These are phyloP conservation scores for Cantharellus anzutake DNA, from an alignment of 768 basidiomycete genomes.

Conservation along the genomic window DNA sequence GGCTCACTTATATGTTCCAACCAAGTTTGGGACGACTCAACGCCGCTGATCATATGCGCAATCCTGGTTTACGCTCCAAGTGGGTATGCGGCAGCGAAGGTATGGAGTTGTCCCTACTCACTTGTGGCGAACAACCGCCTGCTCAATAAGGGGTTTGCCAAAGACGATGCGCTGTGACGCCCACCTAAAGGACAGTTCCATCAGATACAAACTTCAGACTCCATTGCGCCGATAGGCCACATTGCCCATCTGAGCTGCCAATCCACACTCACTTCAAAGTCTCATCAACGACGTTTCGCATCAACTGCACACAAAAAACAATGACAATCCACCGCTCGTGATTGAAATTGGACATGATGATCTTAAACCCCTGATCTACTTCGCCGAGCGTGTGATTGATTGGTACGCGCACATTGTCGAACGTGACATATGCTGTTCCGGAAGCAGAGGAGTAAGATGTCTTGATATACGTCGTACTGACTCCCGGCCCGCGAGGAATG, in stretches of 20 bases:
- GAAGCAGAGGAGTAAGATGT: slow-evolving; percentile 84
- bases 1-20: slow-evolving; percentile 45
- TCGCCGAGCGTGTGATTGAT: slow-evolving; percentile 64
- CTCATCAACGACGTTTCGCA: slow-evolving; percentile 76
- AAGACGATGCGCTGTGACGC: slow-evolving; percentile 76
- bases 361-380: slow-evolving; percentile 62
- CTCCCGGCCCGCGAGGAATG: slow-evolving; percentile 46
- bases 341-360: slow-evolving; percentile 70
- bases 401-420: slow-evolving; percentile 47
- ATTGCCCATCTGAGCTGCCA: not conserved
- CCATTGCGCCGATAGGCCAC: not conserved
- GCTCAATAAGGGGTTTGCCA: slow-evolving; percentile 51
- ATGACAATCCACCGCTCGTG: slow-evolving; percentile 83
- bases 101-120: slow-evolving; percentile 22
- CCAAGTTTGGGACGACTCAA: slow-evolving; percentile 72
- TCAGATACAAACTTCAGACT: not conserved
- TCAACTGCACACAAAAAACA: slow-evolving; percentile 46
- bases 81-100: not conserved
- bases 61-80: slow-evolving; percentile 16
- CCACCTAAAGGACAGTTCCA: slow-evolving; percentile 28
- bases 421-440: slow-evolving; percentile 36
- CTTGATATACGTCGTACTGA: slow-evolving; percentile 78
- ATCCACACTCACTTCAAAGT: slow-evolving; percentile 35
- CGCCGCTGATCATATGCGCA: slow-evolving; percentile 72
- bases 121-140: slow-evolving; percentile 77